phyloP scores from a whole-genome alignment of 1,284 basidiomycete genomes.

The Ustilago crameri region DNA sequence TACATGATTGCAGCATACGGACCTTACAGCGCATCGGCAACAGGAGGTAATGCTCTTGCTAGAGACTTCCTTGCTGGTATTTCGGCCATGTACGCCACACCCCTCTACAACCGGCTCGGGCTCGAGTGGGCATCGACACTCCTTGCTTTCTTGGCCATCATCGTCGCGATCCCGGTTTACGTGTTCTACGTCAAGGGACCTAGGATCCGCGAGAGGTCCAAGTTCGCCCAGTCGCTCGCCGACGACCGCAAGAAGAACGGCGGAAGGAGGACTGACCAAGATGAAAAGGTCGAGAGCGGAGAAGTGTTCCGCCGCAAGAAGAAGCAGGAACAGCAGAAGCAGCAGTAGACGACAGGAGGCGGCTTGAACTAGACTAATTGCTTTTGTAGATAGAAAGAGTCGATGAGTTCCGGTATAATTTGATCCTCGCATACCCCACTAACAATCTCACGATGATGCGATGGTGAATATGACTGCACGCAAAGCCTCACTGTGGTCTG shows the following conservation, averaged over 20 bases:
- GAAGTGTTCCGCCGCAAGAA: slow-evolving; percentile 12
- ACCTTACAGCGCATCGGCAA: slow-evolving; percentile 69
- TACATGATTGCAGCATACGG: slow-evolving; percentile 70
- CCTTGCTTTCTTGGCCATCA: slow-evolving; percentile 68
- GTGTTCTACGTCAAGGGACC: slow-evolving; percentile 70
- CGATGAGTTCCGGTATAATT: too few species aligned
- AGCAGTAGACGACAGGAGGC: slow-evolving; percentile 1
- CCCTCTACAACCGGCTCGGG: slow-evolving; percentile 67
- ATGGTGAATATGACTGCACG: too few species aligned
- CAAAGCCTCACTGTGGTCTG: too few species aligned
- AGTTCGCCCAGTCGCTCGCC: slow-evolving; percentile 69
- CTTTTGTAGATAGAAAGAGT: slow-evolving; percentile 6
- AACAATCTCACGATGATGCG: too few species aligned
- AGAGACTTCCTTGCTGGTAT: slow-evolving; percentile 69
- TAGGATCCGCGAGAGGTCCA: slow-evolving; percentile 66
- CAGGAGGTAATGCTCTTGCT: slow-evolving; percentile 65
- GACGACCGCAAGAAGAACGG: slow-evolving; percentile 66
- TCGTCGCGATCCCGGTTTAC: slow-evolving; percentile 69
- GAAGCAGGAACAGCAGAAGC: slow-evolving; percentile 10
- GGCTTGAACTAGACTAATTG: neutral
- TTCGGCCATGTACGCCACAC: slow-evolving; percentile 69
- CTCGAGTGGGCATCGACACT: slow-evolving; percentile 69
- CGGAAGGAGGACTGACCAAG: slow-evolving; percentile 28
- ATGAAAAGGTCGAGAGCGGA: slow-evolving; percentile 32
- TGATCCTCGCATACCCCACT: too few species aligned